These are phyloP conservation scores for Leucocoprinus leucothites DNA, from an alignment of 768 basidiomycete genomes.

Conservation along the genomic window DNA sequence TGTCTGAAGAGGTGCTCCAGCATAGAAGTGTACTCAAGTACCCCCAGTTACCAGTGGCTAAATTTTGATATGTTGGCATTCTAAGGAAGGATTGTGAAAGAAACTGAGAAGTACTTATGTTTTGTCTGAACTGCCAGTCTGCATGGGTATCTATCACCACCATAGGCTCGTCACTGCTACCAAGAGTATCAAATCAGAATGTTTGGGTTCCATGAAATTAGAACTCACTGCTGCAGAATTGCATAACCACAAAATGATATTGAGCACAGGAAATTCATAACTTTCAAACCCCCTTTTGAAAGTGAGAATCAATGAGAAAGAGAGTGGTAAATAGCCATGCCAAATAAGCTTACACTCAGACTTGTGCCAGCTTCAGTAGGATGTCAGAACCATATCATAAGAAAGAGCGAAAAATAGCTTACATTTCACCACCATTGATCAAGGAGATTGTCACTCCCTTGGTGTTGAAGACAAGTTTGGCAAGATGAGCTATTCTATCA, in stretches of 20 bases:
- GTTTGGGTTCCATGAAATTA: neutral
- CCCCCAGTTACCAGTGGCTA: constrained; percentile 69
- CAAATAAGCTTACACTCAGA: constrained; percentile 62
- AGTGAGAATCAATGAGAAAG: constrained; percentile 11
- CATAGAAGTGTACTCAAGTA: constrained; percentile 83
- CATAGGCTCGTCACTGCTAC: constrained; percentile 82
- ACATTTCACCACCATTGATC: constrained; percentile 85
- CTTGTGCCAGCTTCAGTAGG: constrained; percentile 77
- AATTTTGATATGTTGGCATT: no score
- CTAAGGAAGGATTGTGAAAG: no score
- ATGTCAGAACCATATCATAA: neutral
- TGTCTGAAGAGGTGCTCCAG: constrained; percentile 86
- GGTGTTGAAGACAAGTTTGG: constrained; percentile 89
- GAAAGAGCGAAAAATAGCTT: constrained; percentile 25
- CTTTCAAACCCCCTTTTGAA: constrained; percentile 40
- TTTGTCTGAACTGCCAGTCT: constrained; percentile 89
- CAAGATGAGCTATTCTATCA: constrained; percentile 89
- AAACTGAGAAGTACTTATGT: constrained; percentile 50
- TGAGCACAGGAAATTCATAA: constrained; percentile 43
- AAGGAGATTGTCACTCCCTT: constrained; percentile 81
- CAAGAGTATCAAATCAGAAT: constrained; percentile 10
- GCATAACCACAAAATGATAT: constrained; percentile 82
- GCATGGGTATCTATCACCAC: constrained; percentile 73
- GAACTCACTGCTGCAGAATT: constrained; percentile 69
- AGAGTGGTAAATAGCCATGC: neutral